Evolutionary conservation across 2,329 filamentous ascomycete species (phyloP).

Genomic region (Leptographium flavum): DNA sequence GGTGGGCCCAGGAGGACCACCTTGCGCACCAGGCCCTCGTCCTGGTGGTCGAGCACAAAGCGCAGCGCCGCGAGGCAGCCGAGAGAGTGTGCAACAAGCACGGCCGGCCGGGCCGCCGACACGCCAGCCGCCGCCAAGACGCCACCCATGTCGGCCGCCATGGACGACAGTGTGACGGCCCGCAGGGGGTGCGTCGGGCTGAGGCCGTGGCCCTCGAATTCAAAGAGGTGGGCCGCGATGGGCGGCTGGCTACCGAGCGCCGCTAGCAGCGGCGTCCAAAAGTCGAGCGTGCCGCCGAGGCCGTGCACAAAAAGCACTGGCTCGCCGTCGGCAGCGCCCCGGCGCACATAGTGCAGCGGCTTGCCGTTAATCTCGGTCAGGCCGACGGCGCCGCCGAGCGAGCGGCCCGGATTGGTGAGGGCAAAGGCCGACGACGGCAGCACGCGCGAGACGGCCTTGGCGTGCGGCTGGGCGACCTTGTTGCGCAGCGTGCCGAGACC

Average conservation of each 20-base stretch:
- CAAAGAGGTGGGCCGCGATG: slow-evolving; percentile 1
- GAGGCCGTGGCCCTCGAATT: slow-evolving; percentile 2
- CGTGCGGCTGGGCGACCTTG: slow-evolving; percentile 13
- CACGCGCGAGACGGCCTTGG: neutral
- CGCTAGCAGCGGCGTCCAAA: neutral
- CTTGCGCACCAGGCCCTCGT: neutral
- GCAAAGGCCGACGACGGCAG: neutral
- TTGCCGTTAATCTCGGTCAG: slow-evolving; percentile 1
- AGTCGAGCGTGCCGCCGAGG: neutral
- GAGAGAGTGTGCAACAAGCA: neutral
- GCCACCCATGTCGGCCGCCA: neutral
- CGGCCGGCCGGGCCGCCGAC: neutral
- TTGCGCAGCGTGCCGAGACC: slow-evolving; percentile 27
- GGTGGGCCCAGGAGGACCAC: neutral
- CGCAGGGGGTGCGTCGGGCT: neutral
- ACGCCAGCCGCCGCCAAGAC: neutral
- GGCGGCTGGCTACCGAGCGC: too few relatives aligned
- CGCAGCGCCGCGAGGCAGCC: neutral
- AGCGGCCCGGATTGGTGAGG: neutral
- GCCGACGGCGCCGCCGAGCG: neutral
- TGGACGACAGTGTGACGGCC: neutral
- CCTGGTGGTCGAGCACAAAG: neutral
- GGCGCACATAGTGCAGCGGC: neutral
- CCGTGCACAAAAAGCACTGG: neutral
- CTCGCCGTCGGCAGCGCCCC: neutral